These are phyloP conservation scores for Mucor mucedo DNA, from an alignment of 371 early-diverging fungal genomes.

Conservation along the genomic window DNA sequence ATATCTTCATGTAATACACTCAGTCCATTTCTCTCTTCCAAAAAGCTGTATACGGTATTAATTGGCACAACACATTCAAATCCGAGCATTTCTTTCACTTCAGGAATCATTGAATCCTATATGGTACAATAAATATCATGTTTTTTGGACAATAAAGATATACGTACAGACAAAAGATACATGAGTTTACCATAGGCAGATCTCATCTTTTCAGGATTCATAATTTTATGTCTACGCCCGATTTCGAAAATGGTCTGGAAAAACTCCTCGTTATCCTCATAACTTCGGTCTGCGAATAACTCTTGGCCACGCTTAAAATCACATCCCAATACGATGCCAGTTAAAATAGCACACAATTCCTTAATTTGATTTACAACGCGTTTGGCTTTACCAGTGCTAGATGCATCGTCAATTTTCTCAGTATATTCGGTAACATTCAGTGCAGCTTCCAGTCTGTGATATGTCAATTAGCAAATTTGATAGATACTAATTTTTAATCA, in stretches of 20 bases:
- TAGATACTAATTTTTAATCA: background rate
- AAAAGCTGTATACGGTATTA: slow-evolving; percentile 83
- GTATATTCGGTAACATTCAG: slow-evolving; percentile 84
- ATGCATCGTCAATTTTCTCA: slow-evolving; percentile 91
- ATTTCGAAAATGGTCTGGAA: slow-evolving; percentile 94
- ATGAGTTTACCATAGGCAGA: slow-evolving; percentile 93
- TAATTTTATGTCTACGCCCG: slow-evolving; percentile 94
- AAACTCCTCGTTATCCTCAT: slow-evolving; percentile 87
- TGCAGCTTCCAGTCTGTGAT: slow-evolving; percentile 80
- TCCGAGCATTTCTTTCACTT: slow-evolving; percentile 84
- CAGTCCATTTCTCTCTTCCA: slow-evolving; percentile 69
- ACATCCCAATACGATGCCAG: slow-evolving; percentile 84
- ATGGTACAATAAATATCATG: background rate
- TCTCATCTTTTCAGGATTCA: slow-evolving; percentile 98
- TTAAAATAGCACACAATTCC: slow-evolving; percentile 92
- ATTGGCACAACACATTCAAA: slow-evolving; percentile 85
- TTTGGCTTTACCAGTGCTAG: slow-evolving; percentile 82
- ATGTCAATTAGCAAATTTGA: background rate
- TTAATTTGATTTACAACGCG: slow-evolving; percentile 94
- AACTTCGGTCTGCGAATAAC: slow-evolving; percentile 83
- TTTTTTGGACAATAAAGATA: background rate
- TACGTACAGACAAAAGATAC: slow-evolving; percentile 79
- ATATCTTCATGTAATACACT: slow-evolving; percentile 80
- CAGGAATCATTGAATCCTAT: slow-evolving; percentile 85
- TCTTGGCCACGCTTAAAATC: slow-evolving; percentile 89